These are phyloP conservation scores for Trichoderma guizhouense DNA, from an alignment of 2,329 filamentous ascomycete species.

Conservation along the genomic window DNA sequence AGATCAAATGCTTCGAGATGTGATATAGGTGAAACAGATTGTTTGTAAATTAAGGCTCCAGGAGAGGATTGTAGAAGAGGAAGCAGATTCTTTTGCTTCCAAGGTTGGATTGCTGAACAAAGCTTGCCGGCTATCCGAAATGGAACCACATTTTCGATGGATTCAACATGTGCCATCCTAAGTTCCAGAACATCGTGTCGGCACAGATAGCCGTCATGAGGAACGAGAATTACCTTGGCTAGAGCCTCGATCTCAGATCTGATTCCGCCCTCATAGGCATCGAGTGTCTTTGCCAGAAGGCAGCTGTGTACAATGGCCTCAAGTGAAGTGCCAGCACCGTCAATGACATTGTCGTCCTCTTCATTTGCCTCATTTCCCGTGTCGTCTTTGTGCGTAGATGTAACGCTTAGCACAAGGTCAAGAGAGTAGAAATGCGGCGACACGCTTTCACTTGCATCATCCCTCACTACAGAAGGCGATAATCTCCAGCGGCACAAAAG, in stretches of 20 bases:
- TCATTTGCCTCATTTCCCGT: neutral
- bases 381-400: neutral
- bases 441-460: no score
- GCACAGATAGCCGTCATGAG: neutral
- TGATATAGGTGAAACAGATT: neutral
- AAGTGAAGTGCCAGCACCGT: neutral
- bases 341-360: no score
- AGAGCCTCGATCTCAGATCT: neutral
- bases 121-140: neutral
- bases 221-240: neutral
- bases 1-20: neutral
- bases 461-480: no score
- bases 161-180: neutral
- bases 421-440: neutral
- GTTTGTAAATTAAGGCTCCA: neutral
- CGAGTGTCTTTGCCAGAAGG: neutral
- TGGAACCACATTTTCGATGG: neutral
- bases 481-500: no score
- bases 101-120: neutral
- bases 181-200: neutral
- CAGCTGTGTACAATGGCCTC: neutral
- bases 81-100: neutral
- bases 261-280: neutral
- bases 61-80: neutral
- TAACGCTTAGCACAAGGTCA: neutral